These are phyloP conservation scores for Halenospora varia DNA, from an alignment of 495 filamentous ascomycete genomes.

Conservation along the genomic window DNA sequence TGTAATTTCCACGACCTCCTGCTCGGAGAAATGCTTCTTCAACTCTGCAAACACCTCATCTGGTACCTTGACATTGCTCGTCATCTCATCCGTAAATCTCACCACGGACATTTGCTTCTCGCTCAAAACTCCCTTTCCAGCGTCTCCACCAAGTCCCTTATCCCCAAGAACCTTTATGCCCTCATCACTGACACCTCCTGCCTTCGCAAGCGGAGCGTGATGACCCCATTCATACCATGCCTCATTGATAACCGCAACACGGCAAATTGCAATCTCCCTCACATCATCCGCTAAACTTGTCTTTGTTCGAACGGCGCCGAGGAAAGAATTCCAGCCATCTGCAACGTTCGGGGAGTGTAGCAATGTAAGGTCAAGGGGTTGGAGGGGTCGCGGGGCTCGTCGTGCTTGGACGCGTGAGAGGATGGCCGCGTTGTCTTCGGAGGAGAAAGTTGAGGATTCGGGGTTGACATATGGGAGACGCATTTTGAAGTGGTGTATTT, in stretches of 20 bases:
- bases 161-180: conserved; percentile 20
- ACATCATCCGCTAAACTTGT: conserved; percentile 55
- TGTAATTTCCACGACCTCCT: conserved; percentile 73
- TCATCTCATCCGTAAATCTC: conserved; percentile 74
- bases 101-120: conserved; percentile 61
- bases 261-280: conserved; percentile 69
- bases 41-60: conserved; percentile 60
- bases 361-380: conserved; percentile 67
- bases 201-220: conserved; percentile 59
- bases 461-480: conserved; percentile 62
- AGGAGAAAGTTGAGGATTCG: conserved; percentile 45
- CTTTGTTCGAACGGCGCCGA: conserved; percentile 67
- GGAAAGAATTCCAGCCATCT: conserved; percentile 78
- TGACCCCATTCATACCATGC: conserved; percentile 80
- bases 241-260: conserved; percentile 67
- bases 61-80: conserved; percentile 55
- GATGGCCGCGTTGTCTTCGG: conserved; percentile 49
- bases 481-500: conserved; percentile 42
- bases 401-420: conserved; percentile 58
- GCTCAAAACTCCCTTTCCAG: conserved; percentile 31
- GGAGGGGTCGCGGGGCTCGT: conserved; percentile 58
- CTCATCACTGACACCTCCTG: conserved; percentile 23
- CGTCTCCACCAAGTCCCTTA: background rate
- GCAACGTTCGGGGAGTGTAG: conserved; percentile 69
- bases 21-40: conserved; percentile 54